Base-by-base conservation (phyloP, 2,329 filamentous ascomycete genomes). In the Colletotrichum gigasporum region DNA sequence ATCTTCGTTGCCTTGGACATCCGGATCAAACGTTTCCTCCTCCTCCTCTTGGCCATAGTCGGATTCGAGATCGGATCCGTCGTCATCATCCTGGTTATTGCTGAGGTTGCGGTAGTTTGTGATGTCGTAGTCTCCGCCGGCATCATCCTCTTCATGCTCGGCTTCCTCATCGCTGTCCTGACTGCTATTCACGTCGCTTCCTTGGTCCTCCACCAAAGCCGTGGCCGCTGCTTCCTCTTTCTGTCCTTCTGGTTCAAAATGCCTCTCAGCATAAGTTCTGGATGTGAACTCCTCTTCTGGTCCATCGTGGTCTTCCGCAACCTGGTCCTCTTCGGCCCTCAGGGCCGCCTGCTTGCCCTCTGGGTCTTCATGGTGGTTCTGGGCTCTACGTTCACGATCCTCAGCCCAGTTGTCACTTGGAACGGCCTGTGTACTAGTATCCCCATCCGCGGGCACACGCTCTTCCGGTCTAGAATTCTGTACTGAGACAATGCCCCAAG, bases 91-190 rank as follows among this genome's bases (percentile, higher is more conserved):
- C 18, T 68, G 66, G 8, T 57, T 59, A 1, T 68, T 67, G 42
- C 66, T 68, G 12, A 67, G 66, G 48, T 68, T 68, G 28, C 58
- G 59, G 52, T 67, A 68, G 12, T 65, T 63, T 22, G 60, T 53
- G 12, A 68, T 68, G 5, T 67, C 66, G 20, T 68, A 68, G 20
- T 68, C 66, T n/a, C 66, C 66, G 9, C 66, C 66, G 3, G 51
- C 48, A 30, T 67, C 63, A 3, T 63, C 63, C 11, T 48, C 57
- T 20, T 58, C 65, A 18, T 66, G 47, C 14, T 61, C 65, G 14
- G 51, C 51, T 41, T 67, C 65, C 12, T 39, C 63, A 2, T 67
- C 65, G 35, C 56, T 56, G 16, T 58, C 37, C 12, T 52, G 44
- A 11, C 59, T 60, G 32, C 44, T 44, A 11, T 44, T 41, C 16